Base-by-base conservation (phyloP, 306 rosid genomes). In the Canavalia ensiformis region DNA sequence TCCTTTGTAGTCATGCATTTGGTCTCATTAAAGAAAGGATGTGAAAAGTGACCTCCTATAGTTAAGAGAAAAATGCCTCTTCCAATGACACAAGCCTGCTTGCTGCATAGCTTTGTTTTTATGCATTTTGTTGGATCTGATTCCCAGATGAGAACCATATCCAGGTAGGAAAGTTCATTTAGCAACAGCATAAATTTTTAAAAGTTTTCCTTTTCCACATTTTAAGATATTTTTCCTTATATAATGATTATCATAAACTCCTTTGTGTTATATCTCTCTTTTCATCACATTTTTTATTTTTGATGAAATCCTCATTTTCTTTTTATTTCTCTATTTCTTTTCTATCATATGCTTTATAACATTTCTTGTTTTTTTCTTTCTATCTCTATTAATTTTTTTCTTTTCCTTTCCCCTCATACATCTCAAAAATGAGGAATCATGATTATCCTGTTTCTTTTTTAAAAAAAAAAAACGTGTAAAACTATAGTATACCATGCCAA, bases 71-170 rank as follows among this genome's bases (percentile, higher is more conserved):
- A 67, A 72, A 13, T 6, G 63, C 35, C 55, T 33, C 55, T 72
- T 51, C 46, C 33, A 68, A n/a, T 58, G 89, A 84, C 74, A 84
- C 90, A 60, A 81, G 35, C 84, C 34, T 78, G 65, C 57, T 68
- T 70, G 63, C 68, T 69, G 66, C 29, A 44, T 78, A 34, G 64
- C 72, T 68, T 83, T 77, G 75, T 80, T 81, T 79, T 59, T 69
- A 59, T 74, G 64, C 77, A 8, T 55, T 65, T 69, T 72, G 77
- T 77, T 52, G 84, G 77, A 64, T 80, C 47, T 73, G 51, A 72
- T 72, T 12, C 47, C 65, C 25, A 30, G 82, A 75, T 66, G 65
- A 75, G 66, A 42, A 67, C 31, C 33, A 55, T 30, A 68, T 42
- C 77, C 79, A 52, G 64, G 56, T 72, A 69, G 35, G 71, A 81